A percentile compares a stretch with the other conserved stretches of the same genome.
Evolutionary conservation across 2,329 filamentous ascomycete genomes (phyloP).

Genomic region (Monascus ruber): DNA sequence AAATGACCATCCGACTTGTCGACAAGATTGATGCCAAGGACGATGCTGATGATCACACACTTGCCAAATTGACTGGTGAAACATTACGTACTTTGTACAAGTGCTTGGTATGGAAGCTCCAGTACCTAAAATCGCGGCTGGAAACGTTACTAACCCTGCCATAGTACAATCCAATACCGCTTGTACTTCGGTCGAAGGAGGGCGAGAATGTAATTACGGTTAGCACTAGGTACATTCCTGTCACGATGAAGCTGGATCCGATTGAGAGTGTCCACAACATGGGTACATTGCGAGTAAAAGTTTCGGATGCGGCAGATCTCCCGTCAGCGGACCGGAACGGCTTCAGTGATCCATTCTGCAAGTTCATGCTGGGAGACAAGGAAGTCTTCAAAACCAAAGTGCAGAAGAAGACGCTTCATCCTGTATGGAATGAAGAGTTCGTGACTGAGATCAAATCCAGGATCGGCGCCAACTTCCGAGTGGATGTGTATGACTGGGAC

Average conservation of each 20-base stretch:
- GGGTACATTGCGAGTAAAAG: conserved; percentile 85
- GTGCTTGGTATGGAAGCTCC: conserved; percentile 55
- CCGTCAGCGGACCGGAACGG: conserved; percentile 91
- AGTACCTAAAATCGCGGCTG: background rate
- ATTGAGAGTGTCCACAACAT: conserved; percentile 99
- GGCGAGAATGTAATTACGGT: conserved; percentile 76
- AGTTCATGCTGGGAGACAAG: conserved; percentile 80
- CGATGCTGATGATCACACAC: conserved; percentile 56
- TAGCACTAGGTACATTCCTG: conserved; percentile 86
- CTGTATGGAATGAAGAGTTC: conserved; percentile 93
- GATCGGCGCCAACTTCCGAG: conserved; percentile 70
- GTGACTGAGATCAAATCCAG: conserved; percentile 72
- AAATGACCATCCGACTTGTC: conserved; percentile 74
- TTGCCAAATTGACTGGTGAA: conserved; percentile 73
- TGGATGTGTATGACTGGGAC: conserved; percentile 89
- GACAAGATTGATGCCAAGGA: conserved; percentile 66
- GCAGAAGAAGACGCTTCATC: conserved; percentile 92
- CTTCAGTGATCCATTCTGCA: conserved; percentile 93
- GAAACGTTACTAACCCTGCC: conserved; percentile 1
- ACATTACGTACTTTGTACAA: conserved; percentile 81
- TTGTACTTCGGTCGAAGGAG: conserved; percentile 67
- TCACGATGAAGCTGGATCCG: conserved; percentile 87
- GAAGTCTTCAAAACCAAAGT: conserved; percentile 92
- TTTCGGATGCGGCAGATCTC: conserved; percentile 76
- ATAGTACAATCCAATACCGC: conserved; percentile 76